phyloP scores from a whole-genome alignment of 495 filamentous ascomycete species.

The Elaphomyces granulatus region DNA sequence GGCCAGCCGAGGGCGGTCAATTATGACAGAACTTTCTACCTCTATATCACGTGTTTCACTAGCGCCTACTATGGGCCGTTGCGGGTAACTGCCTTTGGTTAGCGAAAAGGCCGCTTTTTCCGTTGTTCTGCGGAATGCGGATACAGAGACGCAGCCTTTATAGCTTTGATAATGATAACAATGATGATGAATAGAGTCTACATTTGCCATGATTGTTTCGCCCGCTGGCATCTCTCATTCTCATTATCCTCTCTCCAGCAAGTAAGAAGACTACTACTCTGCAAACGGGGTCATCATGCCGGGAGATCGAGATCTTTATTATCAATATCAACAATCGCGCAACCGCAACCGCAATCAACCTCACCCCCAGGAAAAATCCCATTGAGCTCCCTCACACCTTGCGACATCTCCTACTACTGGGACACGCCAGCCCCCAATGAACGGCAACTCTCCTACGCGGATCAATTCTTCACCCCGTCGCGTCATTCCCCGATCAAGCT shows the following conservation, averaged over 20 bases:
- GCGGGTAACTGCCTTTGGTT: too few relatives aligned
- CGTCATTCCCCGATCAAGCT: constrained; percentile 46
- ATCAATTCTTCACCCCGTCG: constrained; percentile 44
- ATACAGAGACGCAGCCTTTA: too few relatives aligned
- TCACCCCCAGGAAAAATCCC: constrained; percentile 10
- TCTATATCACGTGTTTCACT: too few relatives aligned
- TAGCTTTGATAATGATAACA: too few relatives aligned
- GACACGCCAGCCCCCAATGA: constrained; percentile 40
- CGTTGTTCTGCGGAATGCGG: too few relatives aligned
- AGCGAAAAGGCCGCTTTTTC: too few relatives aligned
- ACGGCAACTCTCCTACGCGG: constrained; percentile 39
- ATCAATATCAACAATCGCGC: constrained; percentile 3
- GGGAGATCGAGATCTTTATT: not conserved
- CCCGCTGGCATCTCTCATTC: not conserved
- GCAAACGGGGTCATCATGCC: not conserved
- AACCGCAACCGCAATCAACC: constrained; percentile 1
- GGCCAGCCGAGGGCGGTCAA: too few relatives aligned
- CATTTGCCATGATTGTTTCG: not conserved
- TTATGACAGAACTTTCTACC: too few relatives aligned
- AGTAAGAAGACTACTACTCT: not conserved
- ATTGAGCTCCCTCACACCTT: constrained; percentile 22
- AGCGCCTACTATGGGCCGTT: too few relatives aligned
- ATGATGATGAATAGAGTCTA: not conserved
- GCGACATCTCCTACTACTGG: constrained; percentile 39
- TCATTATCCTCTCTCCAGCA: not conserved